Conservation (phyloP, 345 rosid genomes). For the Barbarea vulgaris region DNA sequence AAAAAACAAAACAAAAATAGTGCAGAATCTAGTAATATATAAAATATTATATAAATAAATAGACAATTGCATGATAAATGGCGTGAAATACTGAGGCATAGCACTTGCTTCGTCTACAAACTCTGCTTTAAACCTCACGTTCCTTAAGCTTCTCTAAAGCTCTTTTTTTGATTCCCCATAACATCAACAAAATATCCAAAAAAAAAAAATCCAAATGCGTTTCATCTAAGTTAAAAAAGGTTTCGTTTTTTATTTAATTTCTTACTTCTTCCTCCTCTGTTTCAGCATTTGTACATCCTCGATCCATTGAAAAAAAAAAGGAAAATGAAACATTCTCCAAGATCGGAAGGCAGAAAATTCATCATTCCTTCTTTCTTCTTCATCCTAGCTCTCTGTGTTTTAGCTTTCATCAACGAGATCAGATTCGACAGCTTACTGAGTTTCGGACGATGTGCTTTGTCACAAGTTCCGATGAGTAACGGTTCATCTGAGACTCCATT, state of each 20-base stretch:
- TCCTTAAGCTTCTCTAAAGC: conserved; percentile 44
- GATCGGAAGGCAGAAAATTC: conserved; percentile 41
- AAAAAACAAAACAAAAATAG: background rate
- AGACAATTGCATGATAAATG: conserved; percentile 29
- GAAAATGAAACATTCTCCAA: conserved; percentile 40
- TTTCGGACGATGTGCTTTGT: conserved; percentile 55
- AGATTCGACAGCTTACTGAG: conserved; percentile 52
- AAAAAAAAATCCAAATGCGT: background rate
- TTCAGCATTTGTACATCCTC: background rate
- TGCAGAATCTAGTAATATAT: background rate
- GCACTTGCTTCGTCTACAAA: conserved; percentile 44
- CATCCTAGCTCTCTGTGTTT: conserved; percentile 60
- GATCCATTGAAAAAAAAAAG: background rate
- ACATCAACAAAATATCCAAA: no score
- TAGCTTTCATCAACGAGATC: conserved; percentile 62
- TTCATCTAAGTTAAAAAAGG: conserved; percentile 10
- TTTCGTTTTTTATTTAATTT: conserved; percentile 9
- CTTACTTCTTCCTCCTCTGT: conserved; percentile 18
- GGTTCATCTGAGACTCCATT: conserved; percentile 27
- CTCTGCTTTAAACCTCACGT: conserved; percentile 43
- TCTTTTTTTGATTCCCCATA: conserved; percentile 15
- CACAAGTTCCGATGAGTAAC: conserved; percentile 12
- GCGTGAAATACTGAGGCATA: conserved; percentile 40
- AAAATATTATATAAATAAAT: background rate
- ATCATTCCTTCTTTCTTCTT: conserved; percentile 57